phyloP scores from a whole-genome alignment of 495 filamentous ascomycete species.

The Cercophora sp. region DNA sequence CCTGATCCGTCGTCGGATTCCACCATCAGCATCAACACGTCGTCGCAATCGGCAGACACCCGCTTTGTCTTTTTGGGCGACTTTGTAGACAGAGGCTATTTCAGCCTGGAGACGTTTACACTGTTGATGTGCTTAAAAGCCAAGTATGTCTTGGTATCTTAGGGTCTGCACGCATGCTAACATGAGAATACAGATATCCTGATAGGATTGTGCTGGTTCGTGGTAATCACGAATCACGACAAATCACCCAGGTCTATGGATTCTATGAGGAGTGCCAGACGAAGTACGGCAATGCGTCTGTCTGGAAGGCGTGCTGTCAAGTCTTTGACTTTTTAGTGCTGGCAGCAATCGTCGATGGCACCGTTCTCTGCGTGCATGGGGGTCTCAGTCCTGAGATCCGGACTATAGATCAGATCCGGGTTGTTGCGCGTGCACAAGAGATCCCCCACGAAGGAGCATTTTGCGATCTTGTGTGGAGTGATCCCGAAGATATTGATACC shows the following conservation, averaged over 20 bases:
- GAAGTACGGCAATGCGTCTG: slow-evolving; percentile 96
- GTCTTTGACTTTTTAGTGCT: slow-evolving; percentile 98
- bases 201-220: slow-evolving; percentile 93
- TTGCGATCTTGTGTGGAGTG: slow-evolving; percentile 97
- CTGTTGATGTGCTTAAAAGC: slow-evolving; percentile 94
- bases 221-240: slow-evolving; percentile 94
- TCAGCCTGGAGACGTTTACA: slow-evolving; percentile 95
- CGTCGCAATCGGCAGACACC: slow-evolving; percentile 59
- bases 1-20: slow-evolving; percentile 40
- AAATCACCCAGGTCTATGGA: slow-evolving; percentile 97
- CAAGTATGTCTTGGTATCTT: slow-evolving; percentile 66
- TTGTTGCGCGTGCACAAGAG: slow-evolving; percentile 93
- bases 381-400: slow-evolving; percentile 95
- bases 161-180: no score
- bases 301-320: slow-evolving; percentile 99
- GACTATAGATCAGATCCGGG: slow-evolving; percentile 93
- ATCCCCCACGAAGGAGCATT: slow-evolving; percentile 98
- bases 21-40: slow-evolving; percentile 38
- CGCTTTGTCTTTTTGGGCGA: slow-evolving; percentile 97
- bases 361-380: slow-evolving; percentile 94
- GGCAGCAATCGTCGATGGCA: slow-evolving; percentile 93
- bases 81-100: slow-evolving; percentile 96
- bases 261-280: slow-evolving; percentile 98
- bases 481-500: slow-evolving; percentile 96
- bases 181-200: slow-evolving; percentile 63